Evolutionary conservation across 768 basidiomycete species (phyloP).

Genomic region (Suillus sp.): DNA sequence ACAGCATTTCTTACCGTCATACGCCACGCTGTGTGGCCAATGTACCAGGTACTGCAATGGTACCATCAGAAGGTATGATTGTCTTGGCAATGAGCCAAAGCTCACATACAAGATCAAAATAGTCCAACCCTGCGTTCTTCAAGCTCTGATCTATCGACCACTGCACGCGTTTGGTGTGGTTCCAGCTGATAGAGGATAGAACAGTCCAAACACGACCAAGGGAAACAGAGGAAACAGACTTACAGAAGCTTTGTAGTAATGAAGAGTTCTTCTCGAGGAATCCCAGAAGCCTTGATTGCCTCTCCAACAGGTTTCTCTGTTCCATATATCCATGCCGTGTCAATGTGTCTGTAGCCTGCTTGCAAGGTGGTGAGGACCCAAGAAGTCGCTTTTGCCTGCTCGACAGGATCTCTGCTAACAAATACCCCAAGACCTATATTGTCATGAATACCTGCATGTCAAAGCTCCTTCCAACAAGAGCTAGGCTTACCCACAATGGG

Average conservation of each 20-base stretch:
- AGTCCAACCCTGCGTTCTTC: conserved; percentile 41
- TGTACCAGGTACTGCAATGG: conserved; percentile 40
- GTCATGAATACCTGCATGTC: neutral
- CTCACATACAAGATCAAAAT: conserved; percentile 46
- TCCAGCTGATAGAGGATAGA: conserved; percentile 8
- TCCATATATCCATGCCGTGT: conserved; percentile 29
- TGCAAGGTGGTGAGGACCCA: conserved; percentile 17
- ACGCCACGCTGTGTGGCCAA: conserved; percentile 34
- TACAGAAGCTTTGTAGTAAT: conserved; percentile 53
- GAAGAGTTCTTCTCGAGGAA: conserved; percentile 49
- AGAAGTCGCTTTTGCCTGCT: conserved; percentile 4
- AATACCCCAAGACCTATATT: conserved; percentile 9
- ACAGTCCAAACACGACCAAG: too few relatives aligned
- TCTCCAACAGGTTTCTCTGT: conserved; percentile 50
- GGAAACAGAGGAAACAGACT: neutral
- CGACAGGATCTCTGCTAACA: conserved; percentile 8
- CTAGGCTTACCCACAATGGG: conserved; percentile 30
- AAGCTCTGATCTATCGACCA: conserved; percentile 46
- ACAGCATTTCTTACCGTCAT: conserved; percentile 17
- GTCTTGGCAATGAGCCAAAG: conserved; percentile 17
- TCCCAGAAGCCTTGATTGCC: conserved; percentile 46
- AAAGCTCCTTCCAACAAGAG: conserved; percentile 19
- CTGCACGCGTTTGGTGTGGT: conserved; percentile 38
- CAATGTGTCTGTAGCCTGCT: conserved; percentile 52
- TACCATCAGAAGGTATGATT: conserved; percentile 26